A percentile compares a stretch with the other conserved stretches of the same genome.
phyloP scores from a whole-genome alignment of 108 stramenopile genomes.

The Mayamaea pseudoterrestris region DNA sequence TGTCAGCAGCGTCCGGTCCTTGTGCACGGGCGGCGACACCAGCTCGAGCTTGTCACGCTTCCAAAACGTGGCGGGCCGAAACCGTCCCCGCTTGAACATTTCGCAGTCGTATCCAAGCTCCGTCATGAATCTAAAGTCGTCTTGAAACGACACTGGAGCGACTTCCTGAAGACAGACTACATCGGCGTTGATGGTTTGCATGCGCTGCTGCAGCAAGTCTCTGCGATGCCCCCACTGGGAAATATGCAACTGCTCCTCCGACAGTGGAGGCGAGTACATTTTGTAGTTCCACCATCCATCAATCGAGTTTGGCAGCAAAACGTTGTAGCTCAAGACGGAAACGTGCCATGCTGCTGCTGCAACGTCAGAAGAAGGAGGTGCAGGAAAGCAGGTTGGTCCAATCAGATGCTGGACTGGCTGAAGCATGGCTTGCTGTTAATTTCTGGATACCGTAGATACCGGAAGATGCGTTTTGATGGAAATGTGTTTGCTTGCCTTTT shows the following conservation, averaged over 20 bases:
- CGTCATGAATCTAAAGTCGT: slow-evolving; percentile 80
- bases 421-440: no score
- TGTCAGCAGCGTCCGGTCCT: slow-evolving; percentile 78
- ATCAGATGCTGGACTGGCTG: neutral
- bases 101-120: slow-evolving; percentile 59
- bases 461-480: no score
- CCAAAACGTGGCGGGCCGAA: slow-evolving; percentile 90
- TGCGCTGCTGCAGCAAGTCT: slow-evolving; percentile 21
- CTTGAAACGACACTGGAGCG: slow-evolving; percentile 70
- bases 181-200: slow-evolving; percentile 49
- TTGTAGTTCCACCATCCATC: slow-evolving; percentile 94
- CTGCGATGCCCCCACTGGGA: slow-evolving; percentile 60
- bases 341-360: slow-evolving; percentile 6
- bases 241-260: slow-evolving; percentile 22
- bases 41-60: slow-evolving; percentile 52
- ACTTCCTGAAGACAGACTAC: slow-evolving; percentile 89
- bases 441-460: no score
- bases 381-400: neutral
- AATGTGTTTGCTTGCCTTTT: no score
- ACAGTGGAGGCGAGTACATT: slow-evolving; percentile 70
- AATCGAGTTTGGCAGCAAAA: slow-evolving; percentile 76
- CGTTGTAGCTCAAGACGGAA: slow-evolving; percentile 65
- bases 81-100: slow-evolving; percentile 66
- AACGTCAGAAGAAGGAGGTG: neutral
- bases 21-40: slow-evolving; percentile 66